Percentiles rank a stretch among this genome's conserved stretches.
phyloP scores from a whole-genome alignment of 768 basidiomycete genomes.

The Trichaptum fuscoviolaceum region DNA sequence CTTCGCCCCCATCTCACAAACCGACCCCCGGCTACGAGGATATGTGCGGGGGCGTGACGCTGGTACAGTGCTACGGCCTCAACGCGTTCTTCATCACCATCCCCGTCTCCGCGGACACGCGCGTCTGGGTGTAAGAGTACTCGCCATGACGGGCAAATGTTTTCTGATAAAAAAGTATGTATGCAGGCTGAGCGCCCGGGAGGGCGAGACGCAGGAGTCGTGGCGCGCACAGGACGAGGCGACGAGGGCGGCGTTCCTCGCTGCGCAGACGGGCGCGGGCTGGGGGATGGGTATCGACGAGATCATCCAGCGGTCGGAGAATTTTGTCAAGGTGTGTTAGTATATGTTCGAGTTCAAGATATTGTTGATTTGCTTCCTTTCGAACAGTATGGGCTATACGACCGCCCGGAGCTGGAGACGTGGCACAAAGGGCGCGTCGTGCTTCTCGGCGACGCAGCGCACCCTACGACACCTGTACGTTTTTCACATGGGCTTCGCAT shows the following conservation, averaged over 20 bases:
- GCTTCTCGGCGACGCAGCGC: constrained; percentile 41
- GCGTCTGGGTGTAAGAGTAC: constrained; percentile 33
- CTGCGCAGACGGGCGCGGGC: constrained; percentile 14
- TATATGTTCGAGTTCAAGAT: no score
- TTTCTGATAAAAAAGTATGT: neutral
- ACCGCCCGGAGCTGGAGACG: constrained; percentile 33
- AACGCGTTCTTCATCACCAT: constrained; percentile 34
- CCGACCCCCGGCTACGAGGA: no score
- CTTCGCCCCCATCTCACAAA: constrained; percentile 22
- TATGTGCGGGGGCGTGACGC: constrained; percentile 9
- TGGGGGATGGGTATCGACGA: constrained; percentile 23
- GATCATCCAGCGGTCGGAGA: constrained; percentile 19
- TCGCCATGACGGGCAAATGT: no score
- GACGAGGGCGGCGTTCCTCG: constrained; percentile 19
- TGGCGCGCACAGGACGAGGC: constrained; percentile 34
- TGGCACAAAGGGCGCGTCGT: constrained; percentile 39
- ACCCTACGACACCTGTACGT: constrained; percentile 41
- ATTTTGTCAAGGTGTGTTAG: constrained; percentile 24
- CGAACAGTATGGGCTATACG: constrained; percentile 37
- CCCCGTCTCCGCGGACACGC: constrained; percentile 24
- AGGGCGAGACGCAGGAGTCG: constrained; percentile 34
- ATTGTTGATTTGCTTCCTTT: neutral
- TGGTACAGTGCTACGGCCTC: constrained; percentile 32
- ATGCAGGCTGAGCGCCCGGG: constrained; percentile 27
- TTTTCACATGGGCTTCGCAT: neutral